Conservation (phyloP, 2,329 filamentous ascomycete species). For the Xylaria sp. region DNA sequence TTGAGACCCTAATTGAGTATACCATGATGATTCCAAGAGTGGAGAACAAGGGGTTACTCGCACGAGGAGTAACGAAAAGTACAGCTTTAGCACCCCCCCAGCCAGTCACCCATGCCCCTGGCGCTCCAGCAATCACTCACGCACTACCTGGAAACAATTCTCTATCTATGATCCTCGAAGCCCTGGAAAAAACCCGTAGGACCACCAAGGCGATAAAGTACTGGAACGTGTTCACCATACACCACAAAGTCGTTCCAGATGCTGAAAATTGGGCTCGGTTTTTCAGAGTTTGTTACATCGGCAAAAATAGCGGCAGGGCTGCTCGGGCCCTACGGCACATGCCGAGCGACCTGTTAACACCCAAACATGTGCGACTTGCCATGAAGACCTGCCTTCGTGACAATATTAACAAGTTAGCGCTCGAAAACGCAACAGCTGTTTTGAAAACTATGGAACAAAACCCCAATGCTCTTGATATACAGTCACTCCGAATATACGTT, state of each 20-base stretch:
- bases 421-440: slow-evolving; percentile 72
- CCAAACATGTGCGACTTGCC: slow-evolving; percentile 75
- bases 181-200: slow-evolving; percentile 69
- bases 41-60: slow-evolving; percentile 53
- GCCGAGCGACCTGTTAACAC: slow-evolving; percentile 57
- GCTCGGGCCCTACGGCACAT: slow-evolving; percentile 69
- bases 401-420: slow-evolving; percentile 76
- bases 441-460: slow-evolving; percentile 70
- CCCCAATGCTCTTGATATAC: slow-evolving; percentile 60
- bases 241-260: slow-evolving; percentile 76
- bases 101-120: slow-evolving; percentile 35
- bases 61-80: slow-evolving; percentile 13
- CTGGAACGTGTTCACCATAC: slow-evolving; percentile 77
- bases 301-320: slow-evolving; percentile 72
- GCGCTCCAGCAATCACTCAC: slow-evolving; percentile 47
- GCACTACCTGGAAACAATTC: slow-evolving; percentile 64
- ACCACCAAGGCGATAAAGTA: slow-evolving; percentile 76
- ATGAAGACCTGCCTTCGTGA: slow-evolving; percentile 81
- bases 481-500: slow-evolving; percentile 66
- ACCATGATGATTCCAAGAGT: slow-evolving; percentile 78
- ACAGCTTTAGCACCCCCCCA: slow-evolving; percentile 7
- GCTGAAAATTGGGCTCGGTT: slow-evolving; percentile 75
- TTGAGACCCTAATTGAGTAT: slow-evolving; percentile 82
- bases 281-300: slow-evolving; percentile 73
- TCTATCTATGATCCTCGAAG: slow-evolving; percentile 76